Base-by-base conservation (phyloP, 139 green algal genomes). In the Micromonas commoda region DNA sequence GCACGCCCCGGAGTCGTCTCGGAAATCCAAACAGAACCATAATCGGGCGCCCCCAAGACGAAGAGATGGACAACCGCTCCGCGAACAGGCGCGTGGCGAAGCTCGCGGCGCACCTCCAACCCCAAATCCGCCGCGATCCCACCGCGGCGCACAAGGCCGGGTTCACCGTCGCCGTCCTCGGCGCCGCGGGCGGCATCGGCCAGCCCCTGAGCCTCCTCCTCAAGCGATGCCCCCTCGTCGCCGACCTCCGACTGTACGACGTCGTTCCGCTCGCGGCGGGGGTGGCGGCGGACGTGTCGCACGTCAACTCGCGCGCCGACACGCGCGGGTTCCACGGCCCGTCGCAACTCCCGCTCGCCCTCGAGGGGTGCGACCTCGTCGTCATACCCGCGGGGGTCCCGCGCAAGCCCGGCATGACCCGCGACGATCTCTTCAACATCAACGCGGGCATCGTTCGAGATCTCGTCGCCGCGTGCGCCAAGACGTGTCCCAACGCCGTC, bases 351-450 rank as follows among this genome's bases (percentile, higher is more conserved):
- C 83, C 37, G 1, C 89, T 76, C 1, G 89, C 90, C 0, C 83
- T 99, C 60, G 71, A 82, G n/a, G 95, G 91, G 63, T 89, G 84
- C 57, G 87, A 97, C n/a, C 79, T 98, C 54, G 93, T 98, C 0
- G 78, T 99, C 82, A 98, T 99, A 71, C 95, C 95, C 33, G 85
- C 85, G 3, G 85, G 85, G 86, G 77, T 89, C 20, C 95, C 95
- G 1, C 89, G 95, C 70, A 99, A 99, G 87, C 95, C 95, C 21
- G 95, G 95, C 81, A 99, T 99, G 95, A 97, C 94, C 2, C 89
- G 95, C 29, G 95, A 99, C 80, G 95, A 99, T 81, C 87, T 99
- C 21, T 99, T 99, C 90, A 94, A 96, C 83, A 97, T 97, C 87
- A 99, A 99, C 78, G 94, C 94, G 0, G 88, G 91, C 71, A 99